Evolutionary conservation across 345 rosid genomes (phyloP).

Genomic region (Nephelium lappaceum): DNA sequence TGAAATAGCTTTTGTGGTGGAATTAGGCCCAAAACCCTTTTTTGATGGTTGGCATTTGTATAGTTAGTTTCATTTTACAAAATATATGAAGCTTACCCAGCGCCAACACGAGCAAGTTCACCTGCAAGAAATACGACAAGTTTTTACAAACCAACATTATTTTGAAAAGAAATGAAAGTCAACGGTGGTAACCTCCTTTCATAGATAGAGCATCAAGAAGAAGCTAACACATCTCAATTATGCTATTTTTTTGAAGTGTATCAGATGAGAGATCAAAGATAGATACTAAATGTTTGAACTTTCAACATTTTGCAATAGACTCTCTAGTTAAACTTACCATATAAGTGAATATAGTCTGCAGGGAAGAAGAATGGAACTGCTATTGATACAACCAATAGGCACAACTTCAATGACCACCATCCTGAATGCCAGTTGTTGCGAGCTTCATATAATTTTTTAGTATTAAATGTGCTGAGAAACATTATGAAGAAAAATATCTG

Average conservation of each 20-base stretch:
- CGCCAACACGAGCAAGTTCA: slow-evolving; percentile 84
- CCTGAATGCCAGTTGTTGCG: slow-evolving; percentile 76
- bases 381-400: slow-evolving; percentile 51
- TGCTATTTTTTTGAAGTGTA: background rate
- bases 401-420: slow-evolving; percentile 62
- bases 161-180: slow-evolving; percentile 1
- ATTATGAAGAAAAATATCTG: slow-evolving; percentile 82
- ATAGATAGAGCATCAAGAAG: background rate
- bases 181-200: too few species aligned
- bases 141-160: slow-evolving; percentile 7
- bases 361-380: slow-evolving; percentile 65
- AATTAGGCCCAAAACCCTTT: too few species aligned
- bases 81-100: slow-evolving; percentile 61
- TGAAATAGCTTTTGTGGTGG: too few species aligned
- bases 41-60: background rate
- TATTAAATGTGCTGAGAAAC: slow-evolving; percentile 62
- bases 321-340: slow-evolving; percentile 49
- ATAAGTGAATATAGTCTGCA: slow-evolving; percentile 57
- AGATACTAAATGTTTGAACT: background rate
- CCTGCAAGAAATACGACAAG: slow-evolving; percentile 52
- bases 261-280: background rate
- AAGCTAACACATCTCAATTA: background rate
- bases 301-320: background rate
- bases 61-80: background rate
- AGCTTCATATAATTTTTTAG: slow-evolving; percentile 56